Base-by-base conservation (phyloP, 2,329 filamentous ascomycete genomes). In the Colletotrichum magnum region DNA sequence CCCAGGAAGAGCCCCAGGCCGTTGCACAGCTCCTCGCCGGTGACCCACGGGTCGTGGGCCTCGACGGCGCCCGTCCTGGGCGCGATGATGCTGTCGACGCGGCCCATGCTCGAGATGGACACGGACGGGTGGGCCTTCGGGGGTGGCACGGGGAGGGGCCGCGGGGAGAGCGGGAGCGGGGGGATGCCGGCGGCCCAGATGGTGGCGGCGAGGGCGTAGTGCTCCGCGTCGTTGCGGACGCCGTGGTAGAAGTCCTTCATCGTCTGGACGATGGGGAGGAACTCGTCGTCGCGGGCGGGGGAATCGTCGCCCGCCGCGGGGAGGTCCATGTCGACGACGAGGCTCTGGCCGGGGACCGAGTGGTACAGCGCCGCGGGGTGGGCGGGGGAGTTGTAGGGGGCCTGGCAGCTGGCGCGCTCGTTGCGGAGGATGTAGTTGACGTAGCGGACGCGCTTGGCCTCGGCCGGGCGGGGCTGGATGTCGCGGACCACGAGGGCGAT, bases 21-120 rank as follows among this genome's bases (percentile, higher is more conserved):
- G 28, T 73, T 84, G 0, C 81, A 76, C 2, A 85, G 73, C 64
- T 85, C 83, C 63, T 85, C 83, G 0, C 82, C 83, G 0, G 82
- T 83, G 0, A 84, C 82, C 82, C 83, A 85, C 0, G 82, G 81
- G 13, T 80, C 71, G 2, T 75, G 56, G 0, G 80, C 68, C 12
- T 76, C 73, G 1, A 84, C 74, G 0, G 47, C 26, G 0, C 78
- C 79, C 2, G 72, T 71, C 3, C 66, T 70, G 0, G 75, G 74
- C 0, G 62, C 36, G 1, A 84, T 75, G 0, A 82, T 74, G 9
- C 71, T 64, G 24, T 85, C 82, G 2, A 83, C 68, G 0, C 72
- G 59, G 0, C 79, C 79, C 77, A 81, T 77, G 32, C 79, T 81
- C 1, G 79, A 80, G 6, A 81, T 76, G 0, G 75, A 77, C 0